These are phyloP conservation scores for Malbranchea zuffiana DNA, from an alignment of 2,329 filamentous ascomycete species.

Conservation along the genomic window DNA sequence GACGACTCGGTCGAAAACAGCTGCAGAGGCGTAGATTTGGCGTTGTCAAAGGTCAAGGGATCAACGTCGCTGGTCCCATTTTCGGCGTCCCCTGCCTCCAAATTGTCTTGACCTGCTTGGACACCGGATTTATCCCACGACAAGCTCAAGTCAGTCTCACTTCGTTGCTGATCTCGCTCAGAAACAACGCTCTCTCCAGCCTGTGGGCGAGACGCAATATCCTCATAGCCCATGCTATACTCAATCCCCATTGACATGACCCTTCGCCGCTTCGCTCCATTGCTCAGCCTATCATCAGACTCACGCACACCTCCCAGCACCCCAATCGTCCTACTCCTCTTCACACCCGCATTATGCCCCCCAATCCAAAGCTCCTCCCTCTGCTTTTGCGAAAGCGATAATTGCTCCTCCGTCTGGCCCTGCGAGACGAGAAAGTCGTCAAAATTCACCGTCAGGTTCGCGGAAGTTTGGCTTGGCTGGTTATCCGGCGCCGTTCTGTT, in stretches of 20 bases:
- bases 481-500: too few relatives aligned
- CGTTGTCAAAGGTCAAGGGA: background rate
- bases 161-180: too few relatives aligned
- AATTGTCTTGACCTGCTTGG: too few relatives aligned
- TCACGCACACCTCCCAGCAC: conserved; percentile 5
- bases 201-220: too few relatives aligned
- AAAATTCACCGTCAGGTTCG: conserved; percentile 23
- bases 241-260: too few relatives aligned
- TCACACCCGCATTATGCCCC: conserved; percentile 16
- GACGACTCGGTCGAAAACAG: background rate
- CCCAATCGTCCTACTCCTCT: conserved; percentile 16
- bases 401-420: conserved; percentile 18
- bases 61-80: background rate
- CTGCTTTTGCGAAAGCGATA: conserved; percentile 25
- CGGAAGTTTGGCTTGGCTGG: background rate
- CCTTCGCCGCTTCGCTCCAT: too few relatives aligned
- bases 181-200: too few relatives aligned
- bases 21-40: background rate
- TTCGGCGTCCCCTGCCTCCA: too few relatives aligned
- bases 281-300: background rate
- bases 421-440: conserved; percentile 27
- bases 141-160: too few relatives aligned
- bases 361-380: conserved; percentile 29
- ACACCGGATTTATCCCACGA: too few relatives aligned
- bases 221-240: too few relatives aligned